These are phyloP conservation scores for Bolboschoenus planiculmis DNA, from an alignment of 176 grass and related monocot species.

Conservation along the genomic window DNA sequence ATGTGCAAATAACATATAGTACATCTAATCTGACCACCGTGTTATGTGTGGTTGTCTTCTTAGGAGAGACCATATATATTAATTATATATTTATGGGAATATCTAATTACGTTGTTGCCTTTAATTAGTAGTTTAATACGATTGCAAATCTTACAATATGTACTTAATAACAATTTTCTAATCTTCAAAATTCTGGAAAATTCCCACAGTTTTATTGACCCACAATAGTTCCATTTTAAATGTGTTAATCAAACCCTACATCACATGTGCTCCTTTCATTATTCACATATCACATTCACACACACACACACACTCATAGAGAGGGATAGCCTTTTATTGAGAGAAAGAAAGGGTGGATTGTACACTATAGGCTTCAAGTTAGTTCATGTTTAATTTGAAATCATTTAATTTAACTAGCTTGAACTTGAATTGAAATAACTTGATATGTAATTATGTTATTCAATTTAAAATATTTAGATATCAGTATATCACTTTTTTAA, in stretches of 20 bases:
- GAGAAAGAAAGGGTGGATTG: no score
- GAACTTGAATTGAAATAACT: neutral
- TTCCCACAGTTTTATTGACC: neutral
- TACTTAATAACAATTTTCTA: neutral
- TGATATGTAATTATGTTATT: neutral
- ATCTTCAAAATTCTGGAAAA: neutral
- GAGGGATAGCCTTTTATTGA: neutral
- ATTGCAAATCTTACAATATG: neutral
- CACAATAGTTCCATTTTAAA: neutral
- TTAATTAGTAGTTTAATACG: conserved; percentile 4
- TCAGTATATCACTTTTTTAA: neutral
- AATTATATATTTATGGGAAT: neutral
- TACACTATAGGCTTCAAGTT: no score
- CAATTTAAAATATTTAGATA: neutral
- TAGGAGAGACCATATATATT: neutral
- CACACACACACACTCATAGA: neutral
- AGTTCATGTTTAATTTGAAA: no score
- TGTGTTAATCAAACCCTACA: neutral
- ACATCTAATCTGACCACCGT: neutral
- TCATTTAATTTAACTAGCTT: neutral
- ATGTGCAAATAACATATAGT: neutral
- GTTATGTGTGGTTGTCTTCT: neutral
- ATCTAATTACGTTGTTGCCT: neutral
- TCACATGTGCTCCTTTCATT: neutral
- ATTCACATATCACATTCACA: neutral